A percentile compares a stretch with the other conserved stretches of the same genome.
Conservation (phyloP, 345 rosid species). For the Populus davidiana region DNA sequence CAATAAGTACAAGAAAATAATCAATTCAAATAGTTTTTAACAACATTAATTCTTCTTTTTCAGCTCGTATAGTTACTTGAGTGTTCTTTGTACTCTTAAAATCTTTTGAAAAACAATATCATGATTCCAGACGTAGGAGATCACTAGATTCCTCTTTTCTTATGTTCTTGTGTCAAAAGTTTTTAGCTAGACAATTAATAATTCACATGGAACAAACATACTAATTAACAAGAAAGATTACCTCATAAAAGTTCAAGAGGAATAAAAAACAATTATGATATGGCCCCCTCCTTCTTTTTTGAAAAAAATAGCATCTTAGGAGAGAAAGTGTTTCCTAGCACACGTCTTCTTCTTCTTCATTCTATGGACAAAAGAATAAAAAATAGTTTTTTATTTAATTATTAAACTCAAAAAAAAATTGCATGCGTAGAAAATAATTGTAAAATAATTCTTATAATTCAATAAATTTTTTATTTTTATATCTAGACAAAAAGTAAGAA, state of each 20-base stretch:
- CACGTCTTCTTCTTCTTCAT: neutral
- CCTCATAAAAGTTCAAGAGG: conserved; percentile 21
- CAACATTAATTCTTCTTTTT: neutral
- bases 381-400: too few species aligned
- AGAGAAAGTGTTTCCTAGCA: conserved; percentile 17
- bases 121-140: conserved; percentile 4
- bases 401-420: too few species aligned
- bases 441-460: too few species aligned
- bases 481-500: too few species aligned
- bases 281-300: conserved; percentile 10
- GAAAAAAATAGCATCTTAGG: conserved; percentile 4
- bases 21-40: neutral
- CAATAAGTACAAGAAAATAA: neutral
- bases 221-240: conserved; percentile 2
- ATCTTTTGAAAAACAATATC: neutral
- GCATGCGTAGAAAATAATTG: too few species aligned
- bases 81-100: neutral
- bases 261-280: conserved; percentile 29
- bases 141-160: neutral
- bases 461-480: too few species aligned
- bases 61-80: neutral
- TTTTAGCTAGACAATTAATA: neutral
- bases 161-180: neutral
- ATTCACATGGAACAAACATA: conserved; percentile 29
- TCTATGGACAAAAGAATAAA: neutral